Evolutionary conservation across 2,329 filamentous ascomycete genomes (phyloP).

Genomic region (Rugonectria rugulosa): DNA sequence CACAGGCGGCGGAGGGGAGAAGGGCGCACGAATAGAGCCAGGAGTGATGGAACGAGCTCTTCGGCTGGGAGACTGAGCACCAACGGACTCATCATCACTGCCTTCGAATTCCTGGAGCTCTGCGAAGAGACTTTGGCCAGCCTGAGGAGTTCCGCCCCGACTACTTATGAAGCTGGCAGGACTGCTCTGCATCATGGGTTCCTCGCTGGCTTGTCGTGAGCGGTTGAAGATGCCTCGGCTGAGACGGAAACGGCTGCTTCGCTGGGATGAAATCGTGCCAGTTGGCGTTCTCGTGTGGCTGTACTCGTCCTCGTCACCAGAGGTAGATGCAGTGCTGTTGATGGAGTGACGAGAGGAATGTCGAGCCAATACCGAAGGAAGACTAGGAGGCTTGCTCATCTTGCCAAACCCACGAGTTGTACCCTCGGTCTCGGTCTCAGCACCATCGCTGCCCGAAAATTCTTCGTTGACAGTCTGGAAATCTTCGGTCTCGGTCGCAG

Average conservation of each 20-base stretch:
- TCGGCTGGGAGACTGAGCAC: conserved; percentile 63
- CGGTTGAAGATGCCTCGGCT: conserved; percentile 68
- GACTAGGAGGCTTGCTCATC: conserved; percentile 51
- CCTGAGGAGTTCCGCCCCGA: conserved; percentile 58
- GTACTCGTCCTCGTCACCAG: conserved; percentile 74
- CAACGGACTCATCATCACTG: conserved; percentile 74
- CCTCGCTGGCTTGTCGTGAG: conserved; percentile 67
- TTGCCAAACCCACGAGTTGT: conserved; percentile 53
- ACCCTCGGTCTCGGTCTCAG: conserved; percentile 91
- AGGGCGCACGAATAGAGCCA: conserved; percentile 52
- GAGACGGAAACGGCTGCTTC: conserved; percentile 73
- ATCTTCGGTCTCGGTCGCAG: conserved; percentile 89
- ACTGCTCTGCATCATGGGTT: conserved; percentile 64
- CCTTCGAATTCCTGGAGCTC: conserved; percentile 84
- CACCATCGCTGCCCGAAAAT: conserved; percentile 75
- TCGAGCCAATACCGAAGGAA: conserved; percentile 46
- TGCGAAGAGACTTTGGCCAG: conserved; percentile 83
- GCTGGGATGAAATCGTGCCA: conserved; percentile 66
- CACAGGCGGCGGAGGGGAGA: conserved; percentile 56
- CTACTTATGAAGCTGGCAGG: conserved; percentile 63
- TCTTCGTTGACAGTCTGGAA: conserved; percentile 95
- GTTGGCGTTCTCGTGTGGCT: conserved; percentile 67
- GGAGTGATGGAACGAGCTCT: conserved; percentile 59
- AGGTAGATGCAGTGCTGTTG: conserved; percentile 89
- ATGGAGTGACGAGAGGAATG: conserved; percentile 71